Evolutionary conservation across 805 yeast species (phyloP), one percentile per base, ranked within the genome.

Genomic region (Sungouiella thailandica): DNA sequence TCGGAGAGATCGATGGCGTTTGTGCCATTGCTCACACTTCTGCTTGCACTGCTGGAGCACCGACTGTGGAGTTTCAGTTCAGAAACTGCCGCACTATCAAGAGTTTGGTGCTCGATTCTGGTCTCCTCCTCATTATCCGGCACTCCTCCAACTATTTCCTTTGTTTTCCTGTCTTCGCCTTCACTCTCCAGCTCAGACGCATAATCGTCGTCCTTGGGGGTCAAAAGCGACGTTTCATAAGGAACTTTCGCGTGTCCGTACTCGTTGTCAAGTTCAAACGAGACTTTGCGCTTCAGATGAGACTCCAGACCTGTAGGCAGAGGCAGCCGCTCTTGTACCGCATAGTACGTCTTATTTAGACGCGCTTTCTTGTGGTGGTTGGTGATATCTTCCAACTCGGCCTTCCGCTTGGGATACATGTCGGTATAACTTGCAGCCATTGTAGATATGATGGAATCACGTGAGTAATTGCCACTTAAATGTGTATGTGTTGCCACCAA

Each of bases 131-230:
- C n/a, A n/a, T n/a, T n/a, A n/a, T n/a, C n/a, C n/a, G n/a, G n/a
- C n/a, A n/a, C n/a, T n/a, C n/a, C n/a, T n/a, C n/a, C n/a, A n/a
- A n/a, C n/a, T n/a, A n/a, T n/a, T n/a, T n/a, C n/a, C n/a, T 35
- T n/a, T n/a, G n/a, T n/a, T n/a, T n/a, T n/a, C n/a, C n/a, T n/a
- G n/a, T n/a, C n/a, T n/a, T n/a, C n/a, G n/a, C n/a, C n/a, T n/a
- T n/a, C n/a, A n/a, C n/a, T n/a, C 23, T 44, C 49, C 14, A 49
- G 50, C 18, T 52, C 50, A 37, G 55, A 53, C 18, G 57, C 62
- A 34, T 62, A 60, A 30, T 61, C 63, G 23, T 64, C 71, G 17
- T 65, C 66, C 37, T 62, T 64, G 4, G 71, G 71, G 2, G 71
- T 65, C 32, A 65, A 50, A 22, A 65, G 52, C 28, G 62, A 53